Evolutionary conservation across 306 rosid species (phyloP).

Genomic region (Glycine tomentella): DNA sequence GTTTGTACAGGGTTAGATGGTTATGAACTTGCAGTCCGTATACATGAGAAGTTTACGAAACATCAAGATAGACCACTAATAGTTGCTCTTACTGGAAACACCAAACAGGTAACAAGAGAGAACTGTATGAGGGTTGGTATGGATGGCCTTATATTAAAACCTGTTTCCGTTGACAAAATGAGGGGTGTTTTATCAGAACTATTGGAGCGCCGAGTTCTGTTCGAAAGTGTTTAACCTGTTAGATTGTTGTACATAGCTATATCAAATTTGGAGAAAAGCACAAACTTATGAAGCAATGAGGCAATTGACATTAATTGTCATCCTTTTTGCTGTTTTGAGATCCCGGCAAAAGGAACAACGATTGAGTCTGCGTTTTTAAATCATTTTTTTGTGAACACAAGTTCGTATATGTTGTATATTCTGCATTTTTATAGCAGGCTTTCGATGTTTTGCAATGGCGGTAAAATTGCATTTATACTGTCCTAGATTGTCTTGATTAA

Average conservation of each 20-base stretch:
- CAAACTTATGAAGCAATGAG: slow-evolving; percentile 43
- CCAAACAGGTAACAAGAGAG: slow-evolving; percentile 75
- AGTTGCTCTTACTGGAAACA: slow-evolving; percentile 80
- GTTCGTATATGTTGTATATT: slow-evolving; percentile 21
- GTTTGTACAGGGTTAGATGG: slow-evolving; percentile 72
- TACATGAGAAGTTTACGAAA: slow-evolving; percentile 72
- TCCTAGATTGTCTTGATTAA: background rate
- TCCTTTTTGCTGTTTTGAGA: slow-evolving; percentile 19
- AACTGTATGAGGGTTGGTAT: slow-evolving; percentile 86
- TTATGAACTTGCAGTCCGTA: slow-evolving; percentile 62
- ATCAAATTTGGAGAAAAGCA: slow-evolving; percentile 36
- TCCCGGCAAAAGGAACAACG: slow-evolving; percentile 20
- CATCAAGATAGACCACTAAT: slow-evolving; percentile 77
- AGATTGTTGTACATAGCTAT: slow-evolving; percentile 50
- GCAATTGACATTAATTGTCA: slow-evolving; percentile 38
- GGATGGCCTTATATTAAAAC: slow-evolving; percentile 82
- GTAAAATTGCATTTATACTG: slow-evolving; percentile 3
- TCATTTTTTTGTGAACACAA: slow-evolving; percentile 41
- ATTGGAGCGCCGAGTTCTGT: slow-evolving; percentile 74
- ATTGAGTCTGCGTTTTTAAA: slow-evolving; percentile 26
- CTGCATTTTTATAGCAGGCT: slow-evolving; percentile 33
- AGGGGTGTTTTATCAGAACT: slow-evolving; percentile 74
- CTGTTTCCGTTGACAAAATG: slow-evolving; percentile 93
- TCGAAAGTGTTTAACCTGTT: slow-evolving; percentile 59
- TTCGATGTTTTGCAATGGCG: background rate